These are phyloP conservation scores for Phytophthora kernoviae DNA, from an alignment of 352 stramenopile genomes.

Conservation along the genomic window DNA sequence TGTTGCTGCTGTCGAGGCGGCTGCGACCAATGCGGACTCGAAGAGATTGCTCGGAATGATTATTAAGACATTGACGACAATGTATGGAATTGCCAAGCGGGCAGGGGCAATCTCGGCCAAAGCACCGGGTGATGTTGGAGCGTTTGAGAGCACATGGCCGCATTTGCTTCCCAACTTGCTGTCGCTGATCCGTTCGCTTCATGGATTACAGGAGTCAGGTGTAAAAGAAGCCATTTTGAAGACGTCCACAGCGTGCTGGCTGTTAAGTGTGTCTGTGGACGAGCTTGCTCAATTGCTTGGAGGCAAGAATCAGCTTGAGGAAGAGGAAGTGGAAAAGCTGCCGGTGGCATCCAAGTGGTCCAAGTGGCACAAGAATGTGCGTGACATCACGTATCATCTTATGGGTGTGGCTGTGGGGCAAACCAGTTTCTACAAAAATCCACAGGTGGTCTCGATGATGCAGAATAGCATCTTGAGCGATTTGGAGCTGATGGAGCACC, in stretches of 20 bases:
- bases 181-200: constrained; percentile 59
- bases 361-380: constrained; percentile 84
- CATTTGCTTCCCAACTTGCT: constrained; percentile 76
- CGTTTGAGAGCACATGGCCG: constrained; percentile 65
- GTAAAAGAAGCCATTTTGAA: constrained; percentile 64
- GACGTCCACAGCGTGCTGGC: constrained; percentile 60
- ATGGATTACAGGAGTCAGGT: constrained; percentile 55
- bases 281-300: constrained; percentile 77
- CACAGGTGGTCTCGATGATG: constrained; percentile 49
- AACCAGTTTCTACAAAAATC: constrained; percentile 54
- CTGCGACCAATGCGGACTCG: constrained; percentile 38
- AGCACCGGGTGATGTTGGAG: constrained; percentile 28
- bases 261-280: constrained; percentile 74
- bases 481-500: constrained; percentile 73
- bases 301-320: constrained; percentile 74
- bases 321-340: constrained; percentile 67
- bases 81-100: constrained; percentile 80
- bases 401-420: constrained; percentile 64
- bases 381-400: constrained; percentile 80
- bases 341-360: constrained; percentile 58
- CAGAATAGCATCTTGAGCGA: constrained; percentile 71
- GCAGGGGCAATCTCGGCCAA: constrained; percentile 33
- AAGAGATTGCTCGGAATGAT: constrained; percentile 59
- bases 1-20: constrained; percentile 57
- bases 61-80: constrained; percentile 76